These are phyloP conservation scores for Schoenoplectus tabernaemontani DNA, from an alignment of 202 grass and related monocot genomes.

Conservation along the genomic window DNA sequence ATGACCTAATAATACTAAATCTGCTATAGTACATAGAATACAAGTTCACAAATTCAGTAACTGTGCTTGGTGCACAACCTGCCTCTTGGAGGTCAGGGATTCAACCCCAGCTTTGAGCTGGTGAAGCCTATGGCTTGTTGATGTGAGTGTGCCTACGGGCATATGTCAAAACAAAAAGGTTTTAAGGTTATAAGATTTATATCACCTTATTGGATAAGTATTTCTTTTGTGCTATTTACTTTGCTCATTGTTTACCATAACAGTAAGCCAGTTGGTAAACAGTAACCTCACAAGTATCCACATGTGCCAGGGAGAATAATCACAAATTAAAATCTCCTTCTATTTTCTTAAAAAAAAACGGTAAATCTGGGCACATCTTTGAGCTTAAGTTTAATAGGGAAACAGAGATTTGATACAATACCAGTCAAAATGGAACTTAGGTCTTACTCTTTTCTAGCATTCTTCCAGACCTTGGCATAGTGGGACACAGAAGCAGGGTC, in stretches of 20 bases:
- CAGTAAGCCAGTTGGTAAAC: not conserved
- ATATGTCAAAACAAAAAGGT: not conserved
- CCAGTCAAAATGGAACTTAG: not conserved
- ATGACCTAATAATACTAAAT: not conserved
- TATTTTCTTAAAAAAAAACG: not conserved
- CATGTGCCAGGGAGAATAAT: not conserved
- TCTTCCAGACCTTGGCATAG: slow-evolving; percentile 76
- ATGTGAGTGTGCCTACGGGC: too few relatives aligned
- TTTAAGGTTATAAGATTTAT: not conserved
- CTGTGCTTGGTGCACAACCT: too few relatives aligned
- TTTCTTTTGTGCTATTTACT: not conserved
- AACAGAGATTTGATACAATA: not conserved
- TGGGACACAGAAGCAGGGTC: slow-evolving; percentile 57
- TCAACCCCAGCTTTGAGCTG: too few relatives aligned
- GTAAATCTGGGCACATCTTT: not conserved
- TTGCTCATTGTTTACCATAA: not conserved
- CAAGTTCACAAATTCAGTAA: not conserved
- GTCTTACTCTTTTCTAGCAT: slow-evolving; percentile 82
- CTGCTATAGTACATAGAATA: not conserved
- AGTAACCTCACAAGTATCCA: not conserved
- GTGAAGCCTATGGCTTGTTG: too few relatives aligned
- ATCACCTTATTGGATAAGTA: not conserved
- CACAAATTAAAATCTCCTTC: not conserved
- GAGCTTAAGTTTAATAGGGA: not conserved
- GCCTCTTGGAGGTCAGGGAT: too few relatives aligned